Percentiles rank a stretch among this genome's conserved stretches.
phyloP scores from a whole-genome alignment of 805 yeast genomes.

The Yarrowia porcina region DNA sequence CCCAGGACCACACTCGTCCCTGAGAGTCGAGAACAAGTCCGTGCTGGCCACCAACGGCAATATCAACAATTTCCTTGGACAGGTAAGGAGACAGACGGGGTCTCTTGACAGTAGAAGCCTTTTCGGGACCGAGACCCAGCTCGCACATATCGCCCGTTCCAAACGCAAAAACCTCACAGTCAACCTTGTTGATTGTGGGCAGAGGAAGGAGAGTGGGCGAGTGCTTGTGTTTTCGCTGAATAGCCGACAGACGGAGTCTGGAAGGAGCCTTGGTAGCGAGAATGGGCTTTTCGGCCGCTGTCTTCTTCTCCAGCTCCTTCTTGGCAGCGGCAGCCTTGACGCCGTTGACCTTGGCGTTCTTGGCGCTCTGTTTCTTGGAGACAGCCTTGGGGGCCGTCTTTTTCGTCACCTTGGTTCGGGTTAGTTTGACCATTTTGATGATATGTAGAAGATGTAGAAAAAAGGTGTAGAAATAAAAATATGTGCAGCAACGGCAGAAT shows the following conservation, averaged over 20 bases:
- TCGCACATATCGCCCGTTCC: conserved; percentile 98
- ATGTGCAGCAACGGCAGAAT: not conserved
- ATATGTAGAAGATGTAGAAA: not conserved
- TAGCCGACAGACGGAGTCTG: not conserved
- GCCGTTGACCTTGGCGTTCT: conserved; percentile 19
- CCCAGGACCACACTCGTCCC: conserved; percentile 96
- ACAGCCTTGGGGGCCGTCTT: not conserved
- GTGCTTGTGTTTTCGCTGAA: conserved; percentile 13
- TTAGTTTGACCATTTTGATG: not conserved
- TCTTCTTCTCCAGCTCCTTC: not conserved
- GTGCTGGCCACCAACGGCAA: conserved; percentile 97
- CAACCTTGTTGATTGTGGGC: conserved; percentile 41
- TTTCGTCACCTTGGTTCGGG: conserved; percentile 16
- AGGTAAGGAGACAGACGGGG: conserved; percentile 73
- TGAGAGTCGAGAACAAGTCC: conserved; percentile 72
- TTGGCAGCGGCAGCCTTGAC: not conserved
- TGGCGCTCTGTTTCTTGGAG: conserved; percentile 1
- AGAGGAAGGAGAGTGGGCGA: conserved; percentile 29
- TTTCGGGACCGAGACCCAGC: conserved; percentile 93
- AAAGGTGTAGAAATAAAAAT: not conserved
- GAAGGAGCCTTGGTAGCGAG: conserved; percentile 7
- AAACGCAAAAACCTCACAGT: conserved; percentile 83
- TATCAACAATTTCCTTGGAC: conserved; percentile 68
- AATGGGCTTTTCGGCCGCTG: not conserved
- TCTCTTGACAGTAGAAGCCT: conserved; percentile 88